These are phyloP conservation scores for Picea glauca DNA, from an alignment of 75 land plant genomes.

Conservation along the genomic window DNA sequence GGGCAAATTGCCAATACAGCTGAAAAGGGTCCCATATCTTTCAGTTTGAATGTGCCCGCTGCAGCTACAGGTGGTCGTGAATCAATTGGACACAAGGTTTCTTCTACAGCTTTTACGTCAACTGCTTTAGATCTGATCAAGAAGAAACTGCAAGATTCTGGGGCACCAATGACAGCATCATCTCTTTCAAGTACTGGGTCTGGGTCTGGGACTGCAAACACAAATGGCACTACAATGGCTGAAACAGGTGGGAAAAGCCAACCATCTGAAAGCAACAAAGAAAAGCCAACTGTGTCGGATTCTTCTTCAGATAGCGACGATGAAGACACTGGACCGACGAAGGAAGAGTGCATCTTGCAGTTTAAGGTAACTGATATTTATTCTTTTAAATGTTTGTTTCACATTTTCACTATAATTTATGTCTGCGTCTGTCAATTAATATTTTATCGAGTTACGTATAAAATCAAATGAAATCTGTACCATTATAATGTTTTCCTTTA, in stretches of 20 bases:
- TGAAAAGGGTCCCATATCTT: constrained; percentile 51
- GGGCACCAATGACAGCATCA: constrained; percentile 35
- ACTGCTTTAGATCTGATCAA: constrained; percentile 88
- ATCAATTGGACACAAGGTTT: constrained; percentile 41
- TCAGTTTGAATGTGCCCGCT: constrained; percentile 62
- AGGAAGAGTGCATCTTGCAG: constrained; percentile 68
- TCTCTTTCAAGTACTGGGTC: constrained; percentile 24
- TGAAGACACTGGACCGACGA: constrained; percentile 62
- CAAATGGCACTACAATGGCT: constrained; percentile 37
- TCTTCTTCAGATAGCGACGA: constrained; percentile 92
- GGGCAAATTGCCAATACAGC: constrained; percentile 21
- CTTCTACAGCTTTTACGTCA: constrained; percentile 34
- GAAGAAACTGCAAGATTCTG: constrained; percentile 93
- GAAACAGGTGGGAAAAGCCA: constrained; percentile 29
- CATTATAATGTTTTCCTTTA: not conserved
- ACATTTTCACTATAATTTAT: not conserved
- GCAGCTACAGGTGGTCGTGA: constrained; percentile 73
- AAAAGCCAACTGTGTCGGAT: constrained; percentile 68
- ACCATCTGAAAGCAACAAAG: constrained; percentile 42
- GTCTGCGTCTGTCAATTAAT: not conserved
- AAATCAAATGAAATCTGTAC: not conserved
- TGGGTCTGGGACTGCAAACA: constrained; percentile 11
- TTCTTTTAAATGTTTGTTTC: constrained; percentile 6
- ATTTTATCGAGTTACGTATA: not conserved
- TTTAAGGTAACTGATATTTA: constrained; percentile 76